These are phyloP conservation scores for Dimargaris cristalligena DNA, from an alignment of 192 early-diverging fungal genomes.

Conservation along the genomic window DNA sequence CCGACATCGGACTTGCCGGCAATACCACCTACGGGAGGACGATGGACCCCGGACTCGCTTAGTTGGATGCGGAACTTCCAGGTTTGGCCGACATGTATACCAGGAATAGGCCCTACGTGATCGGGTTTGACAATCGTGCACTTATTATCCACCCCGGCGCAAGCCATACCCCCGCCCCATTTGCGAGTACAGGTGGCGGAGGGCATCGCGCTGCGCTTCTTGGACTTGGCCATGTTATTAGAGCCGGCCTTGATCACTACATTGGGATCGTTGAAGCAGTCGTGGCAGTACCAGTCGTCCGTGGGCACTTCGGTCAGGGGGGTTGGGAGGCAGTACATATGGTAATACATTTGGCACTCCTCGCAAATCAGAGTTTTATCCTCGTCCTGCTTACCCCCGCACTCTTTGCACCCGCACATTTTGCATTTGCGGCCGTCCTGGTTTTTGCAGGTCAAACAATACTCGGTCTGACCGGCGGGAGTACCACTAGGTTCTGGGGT, in stretches of 20 bases:
- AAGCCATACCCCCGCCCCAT: constrained; percentile 41
- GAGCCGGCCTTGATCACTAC: constrained; percentile 21
- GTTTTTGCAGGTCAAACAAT: constrained; percentile 25
- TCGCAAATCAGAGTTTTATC: constrained; percentile 38
- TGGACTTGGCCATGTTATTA: constrained; percentile 22
- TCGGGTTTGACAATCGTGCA: constrained; percentile 24
- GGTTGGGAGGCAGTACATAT: constrained; percentile 28
- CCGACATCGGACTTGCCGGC: constrained; percentile 30
- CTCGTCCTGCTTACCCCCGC: constrained; percentile 35
- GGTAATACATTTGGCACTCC: constrained; percentile 37
- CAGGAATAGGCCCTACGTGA: constrained; percentile 37
- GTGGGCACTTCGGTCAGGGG: constrained; percentile 23
- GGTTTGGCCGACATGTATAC: constrained; percentile 35
- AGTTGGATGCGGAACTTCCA: constrained; percentile 32
- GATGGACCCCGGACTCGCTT: constrained; percentile 35
- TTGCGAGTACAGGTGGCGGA: constrained; percentile 33
- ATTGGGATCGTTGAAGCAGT: constrained; percentile 28
- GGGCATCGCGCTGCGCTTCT: constrained; percentile 28
- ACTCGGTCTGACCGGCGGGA: background rate
- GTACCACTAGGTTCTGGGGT: background rate
- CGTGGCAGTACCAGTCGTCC: constrained; percentile 34
- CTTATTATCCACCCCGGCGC: constrained; percentile 24
- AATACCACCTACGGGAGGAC: constrained; percentile 47
- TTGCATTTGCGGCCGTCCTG: constrained; percentile 16
- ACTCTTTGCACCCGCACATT: constrained; percentile 32